Evolutionary conservation across 495 filamentous ascomycete genomes (phyloP), one percentile per base, ranked within the genome.

Genomic region (Penicillium odoratum): DNA sequence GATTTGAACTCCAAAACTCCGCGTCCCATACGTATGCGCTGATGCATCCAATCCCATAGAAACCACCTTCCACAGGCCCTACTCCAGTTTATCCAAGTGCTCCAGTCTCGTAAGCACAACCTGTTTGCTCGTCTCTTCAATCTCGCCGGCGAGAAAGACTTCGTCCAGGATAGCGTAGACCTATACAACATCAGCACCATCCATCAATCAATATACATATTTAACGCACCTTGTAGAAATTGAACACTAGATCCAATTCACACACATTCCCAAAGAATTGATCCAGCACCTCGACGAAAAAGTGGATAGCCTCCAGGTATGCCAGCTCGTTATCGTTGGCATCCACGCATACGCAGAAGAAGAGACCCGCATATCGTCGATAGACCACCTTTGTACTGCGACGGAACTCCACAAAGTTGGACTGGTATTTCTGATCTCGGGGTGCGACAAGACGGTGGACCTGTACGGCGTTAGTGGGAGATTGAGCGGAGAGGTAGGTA

Each of bases 211-310:
- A 26, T 15, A 33, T 26, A 30, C 0, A 36, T 9, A 36, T 11
- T 26, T 28, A 21, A 60, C 67, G 70, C 72, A 88, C 88, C 83
- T 93, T 93, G 72, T 92, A 92, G 68, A 93, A 98, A 74, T 97
- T 98, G 77, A 98, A 98, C 59, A 98, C 95, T 75, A 98, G 78
- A 82, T 98, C 94, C 74, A 98, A 81, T 79, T 98, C 94, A 76
- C 94, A 98, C 53, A 98, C 94, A 72, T 98, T 98, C 64, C 94
- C 94, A 71, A 98, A 98, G 79, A 98, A 98, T 63, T 89, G 83
- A 82, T 98, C 94, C 66, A 98, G 81, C 60, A 98, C 94, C 77
- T 98, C 94, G 59, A 98, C 94, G 69, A 98, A 98, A 79, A 98
- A 98, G 80, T 98, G 94, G 70, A 98, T 97, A 0, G 93, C 94